Base-by-base conservation (phyloP, 495 filamentous ascomycete species). In the Talaromyces thailandensis region DNA sequence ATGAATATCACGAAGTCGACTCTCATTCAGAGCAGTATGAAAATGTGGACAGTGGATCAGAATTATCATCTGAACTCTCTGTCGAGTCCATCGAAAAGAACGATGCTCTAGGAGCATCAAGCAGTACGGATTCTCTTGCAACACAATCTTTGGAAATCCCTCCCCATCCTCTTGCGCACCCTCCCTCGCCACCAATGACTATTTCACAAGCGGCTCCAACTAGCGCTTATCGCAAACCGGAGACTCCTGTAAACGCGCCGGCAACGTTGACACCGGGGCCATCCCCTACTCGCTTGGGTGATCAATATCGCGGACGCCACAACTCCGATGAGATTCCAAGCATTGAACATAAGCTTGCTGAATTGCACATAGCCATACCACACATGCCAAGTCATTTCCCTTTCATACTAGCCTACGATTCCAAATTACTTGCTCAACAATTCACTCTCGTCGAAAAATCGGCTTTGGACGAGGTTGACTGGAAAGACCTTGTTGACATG, bases 371-470 rank as follows among this genome's bases (percentile, higher is more conserved):
- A 28, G 37, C 52, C 8, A 21, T 52, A 3, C 59, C 59, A 51
- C 40, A 52, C 6, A 31, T 51, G 43, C 14, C 43, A 61, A 35
- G 50, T 16, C 95, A 99, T 76, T 74, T 98, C 16, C 93, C 95
- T 2, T 99, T 98, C 69, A 84, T 96, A 50, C 84, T 98, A 18
- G 89, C 92, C 0, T 96, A 94, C 65, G 91, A 95, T 71, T 94
- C 93, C 11, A 88, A 92, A 59, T 77, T 89, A 23, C 81, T 99
- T 43, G 94, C 95, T 6, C 89, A 98, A 72, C 95, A 98, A 71
- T 88, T 98, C 66, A 97, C 93, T 0, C 77, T 99, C 48, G 90
- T 99, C 60, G 95, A 99, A 72, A 95, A 95, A 76, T 93, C 96
- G 68, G 95, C 95, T 0, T 75, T 99, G 53, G 92, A 92, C 65